Evolutionary conservation across 31 red algal species (phyloP).

Genomic region (Endocladia muricata): DNA sequence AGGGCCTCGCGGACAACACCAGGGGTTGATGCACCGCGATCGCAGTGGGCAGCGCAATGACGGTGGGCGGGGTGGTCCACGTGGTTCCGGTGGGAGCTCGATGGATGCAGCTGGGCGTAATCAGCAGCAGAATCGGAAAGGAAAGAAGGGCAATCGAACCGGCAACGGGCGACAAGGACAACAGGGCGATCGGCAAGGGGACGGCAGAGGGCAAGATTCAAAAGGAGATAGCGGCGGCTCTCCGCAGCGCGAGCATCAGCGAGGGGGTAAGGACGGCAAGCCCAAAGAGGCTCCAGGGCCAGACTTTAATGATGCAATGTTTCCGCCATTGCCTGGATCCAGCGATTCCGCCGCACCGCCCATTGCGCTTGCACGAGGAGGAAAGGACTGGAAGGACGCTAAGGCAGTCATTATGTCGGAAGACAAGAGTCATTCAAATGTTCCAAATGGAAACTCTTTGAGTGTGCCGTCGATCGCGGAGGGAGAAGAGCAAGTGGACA

Average conservation of each 20-base stretch:
- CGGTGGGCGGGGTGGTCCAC: neutral
- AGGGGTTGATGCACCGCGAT: neutral
- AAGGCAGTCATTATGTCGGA: neutral
- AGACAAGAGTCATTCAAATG: no score
- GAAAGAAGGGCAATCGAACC: constrained; percentile 2
- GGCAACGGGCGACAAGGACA: constrained; percentile 11
- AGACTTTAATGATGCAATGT: constrained; percentile 5
- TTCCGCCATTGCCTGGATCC: constrained; percentile 15
- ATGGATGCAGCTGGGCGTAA: neutral
- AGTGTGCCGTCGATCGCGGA: neutral
- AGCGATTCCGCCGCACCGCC: neutral
- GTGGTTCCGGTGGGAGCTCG: neutral
- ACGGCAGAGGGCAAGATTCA: neutral
- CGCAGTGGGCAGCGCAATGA: neutral
- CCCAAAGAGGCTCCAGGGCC: constrained; percentile 11
- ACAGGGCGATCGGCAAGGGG: constrained; percentile 14
- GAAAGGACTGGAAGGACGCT: neutral
- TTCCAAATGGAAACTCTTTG: no score
- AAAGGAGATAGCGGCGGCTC: neutral
- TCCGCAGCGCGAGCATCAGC: neutral
- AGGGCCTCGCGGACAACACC: no score
- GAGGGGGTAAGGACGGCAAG: neutral
- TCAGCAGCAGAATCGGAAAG: constrained; percentile 4
- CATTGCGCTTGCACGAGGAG: neutral
- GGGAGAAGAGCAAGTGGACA: neutral